Percentiles rank a stretch among this genome's conserved stretches.
These are phyloP conservation scores for Cokeromyces recurvatus DNA, from an alignment of 371 early-diverging fungal species.

Conservation along the genomic window DNA sequence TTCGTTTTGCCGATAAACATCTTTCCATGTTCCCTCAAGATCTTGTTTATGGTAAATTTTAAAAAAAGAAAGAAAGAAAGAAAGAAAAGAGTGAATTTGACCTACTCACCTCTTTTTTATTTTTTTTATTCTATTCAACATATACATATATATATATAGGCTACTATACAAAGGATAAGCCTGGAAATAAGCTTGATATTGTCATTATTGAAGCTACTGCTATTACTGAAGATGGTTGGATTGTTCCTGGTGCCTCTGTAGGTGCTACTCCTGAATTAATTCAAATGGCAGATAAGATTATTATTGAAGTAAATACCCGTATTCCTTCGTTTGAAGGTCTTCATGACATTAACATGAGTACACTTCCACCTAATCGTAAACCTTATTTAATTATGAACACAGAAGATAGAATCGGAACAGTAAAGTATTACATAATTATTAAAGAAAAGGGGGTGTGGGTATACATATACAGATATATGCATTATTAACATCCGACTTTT, in stretches of 20 bases:
- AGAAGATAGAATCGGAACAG: conserved; percentile 49
- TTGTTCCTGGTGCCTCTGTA: conserved; percentile 51
- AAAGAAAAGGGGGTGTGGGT: no score
- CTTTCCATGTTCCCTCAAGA: conserved; percentile 55
- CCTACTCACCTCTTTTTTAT: no score
- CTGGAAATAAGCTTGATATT: conserved; percentile 36
- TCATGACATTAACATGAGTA: conserved; percentile 41
- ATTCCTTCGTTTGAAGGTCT: conserved; percentile 53
- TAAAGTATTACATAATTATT: conserved; percentile 14
- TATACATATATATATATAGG: no score
- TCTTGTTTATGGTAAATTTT: conserved; percentile 37
- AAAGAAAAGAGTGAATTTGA: no score
- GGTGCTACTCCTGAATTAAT: conserved; percentile 53
- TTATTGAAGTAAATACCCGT: conserved; percentile 51
- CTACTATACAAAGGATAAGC: conserved; percentile 45
- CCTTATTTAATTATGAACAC: conserved; percentile 46
- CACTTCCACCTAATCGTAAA: conserved; percentile 41
- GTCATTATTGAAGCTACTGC: conserved; percentile 55
- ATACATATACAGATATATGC: no score
- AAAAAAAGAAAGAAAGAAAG: background rate
- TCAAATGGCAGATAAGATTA: conserved; percentile 51
- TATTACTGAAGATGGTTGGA: conserved; percentile 49
- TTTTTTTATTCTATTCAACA: no score
- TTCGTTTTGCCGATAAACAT: conserved; percentile 56
- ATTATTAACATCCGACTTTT: no score